Percentiles rank a stretch among this genome's conserved stretches.
phyloP scores from a whole-genome alignment of 495 filamentous ascomycete genomes.

The Podospora fimiseda region DNA sequence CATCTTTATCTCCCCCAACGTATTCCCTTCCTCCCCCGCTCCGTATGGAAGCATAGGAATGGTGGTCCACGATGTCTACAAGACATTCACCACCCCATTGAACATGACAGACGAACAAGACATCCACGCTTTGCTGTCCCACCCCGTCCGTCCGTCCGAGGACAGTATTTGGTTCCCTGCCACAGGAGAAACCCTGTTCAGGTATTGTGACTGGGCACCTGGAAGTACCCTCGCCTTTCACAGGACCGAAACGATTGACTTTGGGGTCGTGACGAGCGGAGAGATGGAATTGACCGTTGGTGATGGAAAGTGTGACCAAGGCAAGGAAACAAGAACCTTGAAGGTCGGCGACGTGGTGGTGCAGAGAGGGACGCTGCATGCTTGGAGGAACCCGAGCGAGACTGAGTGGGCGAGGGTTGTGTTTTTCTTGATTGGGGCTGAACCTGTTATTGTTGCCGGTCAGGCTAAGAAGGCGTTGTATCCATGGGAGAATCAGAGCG shows the following conservation, averaged over 20 bases:
- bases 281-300: slow-evolving; percentile 46
- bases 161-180: slow-evolving; percentile 30
- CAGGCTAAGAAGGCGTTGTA: slow-evolving; percentile 39
- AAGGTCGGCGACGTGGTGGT: slow-evolving; percentile 48
- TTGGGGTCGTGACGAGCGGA: slow-evolving; percentile 61
- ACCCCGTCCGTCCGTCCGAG: slow-evolving; percentile 16
- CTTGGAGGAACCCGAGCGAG: slow-evolving; percentile 50
- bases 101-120: slow-evolving; percentile 32
- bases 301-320: slow-evolving; percentile 34
- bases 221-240: slow-evolving; percentile 44
- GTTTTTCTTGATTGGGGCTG: slow-evolving; percentile 45
- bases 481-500: neutral
- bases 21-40: slow-evolving; percentile 29
- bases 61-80: slow-evolving; percentile 35
- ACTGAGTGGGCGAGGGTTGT: slow-evolving; percentile 48
- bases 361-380: slow-evolving; percentile 55
- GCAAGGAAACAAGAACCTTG: slow-evolving; percentile 41
- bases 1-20: slow-evolving; percentile 28
- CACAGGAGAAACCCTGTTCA: slow-evolving; percentile 36
- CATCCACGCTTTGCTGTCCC: slow-evolving; percentile 31
- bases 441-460: slow-evolving; percentile 34
- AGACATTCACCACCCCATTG: slow-evolving; percentile 28
- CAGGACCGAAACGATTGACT: slow-evolving; percentile 58
- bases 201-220: slow-evolving; percentile 49
- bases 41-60: slow-evolving; percentile 31